These are phyloP conservation scores for Syzygium malaccense DNA, from an alignment of 441 rosid species.

Conservation along the genomic window DNA sequence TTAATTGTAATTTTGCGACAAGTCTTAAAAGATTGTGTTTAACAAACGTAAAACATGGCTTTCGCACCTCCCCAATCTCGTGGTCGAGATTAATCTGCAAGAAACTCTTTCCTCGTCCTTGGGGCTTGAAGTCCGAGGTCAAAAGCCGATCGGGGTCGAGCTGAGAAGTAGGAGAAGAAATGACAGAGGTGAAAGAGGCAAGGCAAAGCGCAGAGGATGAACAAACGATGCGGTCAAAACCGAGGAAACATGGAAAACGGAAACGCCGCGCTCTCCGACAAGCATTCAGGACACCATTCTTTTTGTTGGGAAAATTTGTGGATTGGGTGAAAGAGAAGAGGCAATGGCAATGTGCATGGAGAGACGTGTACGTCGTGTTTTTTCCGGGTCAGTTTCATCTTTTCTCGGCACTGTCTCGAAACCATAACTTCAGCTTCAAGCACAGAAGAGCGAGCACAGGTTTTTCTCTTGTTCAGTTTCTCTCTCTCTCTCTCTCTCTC, in stretches of 20 bases:
- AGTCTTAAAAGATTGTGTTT: not conserved
- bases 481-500: not conserved
- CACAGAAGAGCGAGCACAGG: not conserved
- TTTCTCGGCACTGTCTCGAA: not conserved
- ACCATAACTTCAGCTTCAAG: not conserved
- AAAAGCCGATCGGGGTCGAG: not conserved
- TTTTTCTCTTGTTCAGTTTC: not conserved
- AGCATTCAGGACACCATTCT: not conserved
- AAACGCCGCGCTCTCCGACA: not conserved
- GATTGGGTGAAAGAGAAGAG: not conserved
- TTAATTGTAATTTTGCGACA: rapidly evolving
- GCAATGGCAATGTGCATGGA: not conserved
- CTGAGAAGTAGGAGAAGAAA: not conserved
- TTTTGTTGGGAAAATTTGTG: not conserved
- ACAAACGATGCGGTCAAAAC: not conserved
- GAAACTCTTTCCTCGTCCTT: not conserved
- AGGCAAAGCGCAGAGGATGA: not conserved
- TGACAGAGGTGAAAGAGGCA: not conserved
- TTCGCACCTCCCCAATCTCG: not conserved
- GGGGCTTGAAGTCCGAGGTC: not conserved
- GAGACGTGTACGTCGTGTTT: not conserved
- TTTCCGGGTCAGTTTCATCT: not conserved
- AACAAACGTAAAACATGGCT: too few relatives aligned
- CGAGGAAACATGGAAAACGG: not conserved
- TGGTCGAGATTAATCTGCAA: not conserved